Percentiles rank a stretch among this genome's conserved stretches.
Evolutionary conservation across 108 stramenopile genomes (phyloP).

Genomic region (Fistulifera pelliculosa): DNA sequence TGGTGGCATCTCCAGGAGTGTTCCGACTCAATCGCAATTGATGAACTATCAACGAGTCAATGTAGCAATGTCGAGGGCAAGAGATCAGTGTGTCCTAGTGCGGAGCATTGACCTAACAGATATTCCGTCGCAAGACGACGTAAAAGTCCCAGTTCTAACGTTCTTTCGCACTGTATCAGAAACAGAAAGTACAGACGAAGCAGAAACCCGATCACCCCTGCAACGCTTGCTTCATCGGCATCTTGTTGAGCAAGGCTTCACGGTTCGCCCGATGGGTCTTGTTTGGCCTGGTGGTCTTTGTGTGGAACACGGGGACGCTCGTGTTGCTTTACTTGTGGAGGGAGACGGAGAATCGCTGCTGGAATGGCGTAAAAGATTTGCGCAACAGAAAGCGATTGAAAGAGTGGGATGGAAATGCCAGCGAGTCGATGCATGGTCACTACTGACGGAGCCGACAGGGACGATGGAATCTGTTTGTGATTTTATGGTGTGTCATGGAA

Average conservation of each 20-base stretch:
- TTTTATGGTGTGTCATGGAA: slow-evolving; percentile 3
- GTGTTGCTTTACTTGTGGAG: slow-evolving; percentile 39
- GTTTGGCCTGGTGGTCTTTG: slow-evolving; percentile 44
- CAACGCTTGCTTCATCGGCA: slow-evolving; percentile 16
- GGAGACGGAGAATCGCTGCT: slow-evolving; percentile 17
- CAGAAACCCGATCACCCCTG: slow-evolving; percentile 6
- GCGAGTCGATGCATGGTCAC: slow-evolving; percentile 22
- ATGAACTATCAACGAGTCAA: slow-evolving; percentile 50
- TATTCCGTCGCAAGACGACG: slow-evolving; percentile 35
- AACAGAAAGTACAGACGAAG: slow-evolving; percentile 4
- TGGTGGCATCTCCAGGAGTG: slow-evolving; percentile 46
- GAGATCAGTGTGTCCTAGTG: slow-evolving; percentile 45
- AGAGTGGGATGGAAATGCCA: slow-evolving; percentile 56
- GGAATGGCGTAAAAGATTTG: slow-evolving; percentile 24
- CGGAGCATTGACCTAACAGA: slow-evolving; percentile 36
- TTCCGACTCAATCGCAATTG: slow-evolving; percentile 39
- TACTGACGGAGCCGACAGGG: no score
- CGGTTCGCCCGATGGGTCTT: slow-evolving; percentile 26
- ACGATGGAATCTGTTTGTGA: no score
- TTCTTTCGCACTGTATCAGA: slow-evolving; percentile 17
- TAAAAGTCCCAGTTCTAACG: slow-evolving; percentile 39
- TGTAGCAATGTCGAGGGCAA: slow-evolving; percentile 47
- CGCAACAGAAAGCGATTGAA: slow-evolving; percentile 48
- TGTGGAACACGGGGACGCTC: slow-evolving; percentile 22
- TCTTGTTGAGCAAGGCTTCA: slow-evolving; percentile 22